Percentiles rank a stretch among this genome's conserved stretches.
phyloP scores from a whole-genome alignment of 148 eudicot species.

The Oxyria digyna region DNA sequence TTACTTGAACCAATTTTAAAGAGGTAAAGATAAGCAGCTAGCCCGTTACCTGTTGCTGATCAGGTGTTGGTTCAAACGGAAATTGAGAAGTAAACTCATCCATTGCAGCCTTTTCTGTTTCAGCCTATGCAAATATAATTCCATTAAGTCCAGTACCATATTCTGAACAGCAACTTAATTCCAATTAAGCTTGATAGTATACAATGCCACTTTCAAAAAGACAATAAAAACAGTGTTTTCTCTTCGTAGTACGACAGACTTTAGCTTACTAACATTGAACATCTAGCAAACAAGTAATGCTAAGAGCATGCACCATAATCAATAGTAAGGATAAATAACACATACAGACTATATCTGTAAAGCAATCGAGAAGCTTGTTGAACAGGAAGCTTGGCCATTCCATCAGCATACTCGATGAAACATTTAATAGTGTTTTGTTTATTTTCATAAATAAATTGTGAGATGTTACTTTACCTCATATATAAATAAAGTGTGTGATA shows the following conservation, averaged over 20 bases:
- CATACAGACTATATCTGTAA: slow-evolving; percentile 84
- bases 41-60: slow-evolving; percentile 68
- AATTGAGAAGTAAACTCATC: slow-evolving; percentile 64
- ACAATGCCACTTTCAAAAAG: background rate
- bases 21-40: background rate
- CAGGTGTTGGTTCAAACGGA: slow-evolving; percentile 86
- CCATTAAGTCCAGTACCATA: slow-evolving; percentile 98
- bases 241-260: background rate
- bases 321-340: slow-evolving; percentile 2
- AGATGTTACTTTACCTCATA: too few relatives aligned
- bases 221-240: background rate
- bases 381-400: slow-evolving; percentile 90
- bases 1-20: background rate
- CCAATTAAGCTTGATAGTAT: slow-evolving; percentile 26
- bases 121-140: slow-evolving; percentile 79
- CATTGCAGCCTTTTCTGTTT: slow-evolving; percentile 68
- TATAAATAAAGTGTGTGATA: too few relatives aligned
- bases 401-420: slow-evolving; percentile 95
- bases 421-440: too few relatives aligned
- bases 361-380: slow-evolving; percentile 77
- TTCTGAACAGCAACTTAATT: slow-evolving; percentile 90
- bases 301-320: too few relatives aligned
- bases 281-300: background rate
- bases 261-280: too few relatives aligned
- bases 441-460: too few relatives aligned